Evolutionary conservation across 2,329 filamentous ascomycete species (phyloP), one percentile per base, ranked within the genome.

Genomic region (Pseudogymnoascus sp.): DNA sequence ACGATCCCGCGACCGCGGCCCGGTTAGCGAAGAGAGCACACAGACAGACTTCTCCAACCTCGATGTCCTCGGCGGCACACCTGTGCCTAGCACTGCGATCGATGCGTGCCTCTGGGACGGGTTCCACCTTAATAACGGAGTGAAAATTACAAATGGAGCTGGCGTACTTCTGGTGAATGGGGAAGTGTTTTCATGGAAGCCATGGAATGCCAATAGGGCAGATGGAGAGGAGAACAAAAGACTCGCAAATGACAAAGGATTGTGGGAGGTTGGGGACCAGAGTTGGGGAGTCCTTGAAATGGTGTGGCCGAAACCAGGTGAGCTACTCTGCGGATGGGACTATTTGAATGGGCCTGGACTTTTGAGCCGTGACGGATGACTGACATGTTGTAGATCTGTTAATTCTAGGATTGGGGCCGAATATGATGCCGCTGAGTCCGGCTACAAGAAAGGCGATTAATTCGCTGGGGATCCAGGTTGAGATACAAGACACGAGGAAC

Each of bases 401-500:
- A 38, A 88, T 99, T 60, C 76, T 99, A n/a, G 94, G 94, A 1
- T 82, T 94, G 3, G 94, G 94, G 0, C 82, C 82, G 18, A 79
- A 81, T 18, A 89, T 94, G 57, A 76, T 85, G 57, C 91, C 91
- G 0, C 74, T 97, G 6, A 89, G 88, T 60, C 88, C 89, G 0
- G 79, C 84, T 66, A 89, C 90, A 41, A 84, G 87, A 66, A 79
- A 79, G 61, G 79, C 84, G 66, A 83, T 99, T 60, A 87, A 86
- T 63, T 80, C 82, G 28, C 73, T 97, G 39, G 94, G 94, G 0
- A 88, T 97, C 66, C 80, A 90, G 61, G 79, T 97, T 4, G 94
- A 99, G 69, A 80, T 96, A 3, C 81, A 92, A 69, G 94, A 97
- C 74, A 97, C 94, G 30, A 80, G 90, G 64, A 97, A 97, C 74